Base-by-base conservation (phyloP, 2,329 filamentous ascomycete species). In the Aaosphaeria pasadenensis region DNA sequence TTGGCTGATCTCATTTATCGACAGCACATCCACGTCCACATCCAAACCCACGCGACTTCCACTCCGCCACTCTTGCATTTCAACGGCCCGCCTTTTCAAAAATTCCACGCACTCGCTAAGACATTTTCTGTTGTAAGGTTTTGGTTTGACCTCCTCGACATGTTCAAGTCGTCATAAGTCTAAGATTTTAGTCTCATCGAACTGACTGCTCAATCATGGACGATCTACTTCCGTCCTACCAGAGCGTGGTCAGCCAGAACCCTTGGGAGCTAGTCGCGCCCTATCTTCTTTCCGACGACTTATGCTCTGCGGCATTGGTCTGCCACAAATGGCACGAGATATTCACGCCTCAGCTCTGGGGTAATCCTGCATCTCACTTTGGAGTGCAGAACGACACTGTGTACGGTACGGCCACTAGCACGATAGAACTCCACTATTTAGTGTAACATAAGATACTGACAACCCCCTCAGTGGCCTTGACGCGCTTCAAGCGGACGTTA, bases 291-390 rank as follows among this genome's bases (percentile, higher is more conserved):
- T 82, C 81, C 3, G 71, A 74, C 30, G 78, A 82, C 49, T 72
- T 85, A 5, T 83, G 78, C 53, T 73, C 79, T 28, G 76, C 75
- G 6, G 77, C 77, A 5, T 65, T 83, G 30, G 81, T 84, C 6
- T 82, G 77, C 56, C 76, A 69, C 46, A 69, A 72, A 71, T 84
- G 82, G 80, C 79, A 84, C 57, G 58, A 67, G 30, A 76, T 78
- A n/a, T 84, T 84, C 54, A 74, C 77, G 45, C 80, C 80, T 2
- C 76, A 79, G 52, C 72, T 85, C 1, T 85, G 82, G 82, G 82
- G 82, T 11, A 78, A 81, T 57, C 82, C 82, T 17, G 80, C 82
- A 0, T 83, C 80, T 6, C 81, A 85, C 62, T 85, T 85, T 59
- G 80, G 78, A 30, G 73, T 74, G 2, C 75, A 83, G 44, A 81